Evolutionary conservation across 208 protist species (phyloP).

Genomic region (Leptomonas pyrrhocoris): DNA sequence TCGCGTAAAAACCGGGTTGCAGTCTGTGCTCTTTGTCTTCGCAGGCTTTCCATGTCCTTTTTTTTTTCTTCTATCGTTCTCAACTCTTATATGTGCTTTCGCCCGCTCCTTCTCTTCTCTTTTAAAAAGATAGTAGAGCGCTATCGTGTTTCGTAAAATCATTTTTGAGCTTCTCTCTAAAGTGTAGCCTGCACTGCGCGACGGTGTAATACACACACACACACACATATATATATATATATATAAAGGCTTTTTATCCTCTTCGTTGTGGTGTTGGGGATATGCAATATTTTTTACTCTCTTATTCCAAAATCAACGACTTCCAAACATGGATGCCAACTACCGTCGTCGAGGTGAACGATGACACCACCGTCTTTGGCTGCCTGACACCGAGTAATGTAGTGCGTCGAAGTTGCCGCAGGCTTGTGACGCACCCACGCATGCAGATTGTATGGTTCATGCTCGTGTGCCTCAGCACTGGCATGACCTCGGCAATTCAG

Average conservation of each 20-base stretch:
- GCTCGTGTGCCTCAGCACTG: slow-evolving; percentile 38
- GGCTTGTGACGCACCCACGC: not conserved
- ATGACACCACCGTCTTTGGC: slow-evolving; percentile 9
- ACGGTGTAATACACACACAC: too few species aligned
- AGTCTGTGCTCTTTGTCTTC: too few species aligned
- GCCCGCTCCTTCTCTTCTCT: too few species aligned
- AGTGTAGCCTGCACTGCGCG: too few species aligned
- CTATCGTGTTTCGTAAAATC: too few species aligned
- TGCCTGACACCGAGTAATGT: not conserved
- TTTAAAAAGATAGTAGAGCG: too few species aligned
- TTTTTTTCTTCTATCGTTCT: too few species aligned
- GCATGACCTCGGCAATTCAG: slow-evolving; percentile 38
- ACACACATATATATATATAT: not conserved
- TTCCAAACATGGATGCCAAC: slow-evolving; percentile 26
- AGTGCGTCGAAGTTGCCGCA: slow-evolving; percentile 17
- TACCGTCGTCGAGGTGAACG: not conserved
- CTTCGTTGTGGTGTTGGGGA: slow-evolving; percentile 2
- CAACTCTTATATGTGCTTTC: too few species aligned
- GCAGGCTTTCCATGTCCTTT: too few species aligned
- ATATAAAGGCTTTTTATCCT: slow-evolving; percentile 30
- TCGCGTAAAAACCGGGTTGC: too few species aligned
- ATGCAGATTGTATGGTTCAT: slow-evolving; percentile 32
- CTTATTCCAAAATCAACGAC: not conserved
- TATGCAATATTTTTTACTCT: slow-evolving; percentile 31
- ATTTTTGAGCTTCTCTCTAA: too few species aligned